phyloP scores from a whole-genome alignment of 108 stramenopile species.

The Cylindrotheca fusiformis region DNA sequence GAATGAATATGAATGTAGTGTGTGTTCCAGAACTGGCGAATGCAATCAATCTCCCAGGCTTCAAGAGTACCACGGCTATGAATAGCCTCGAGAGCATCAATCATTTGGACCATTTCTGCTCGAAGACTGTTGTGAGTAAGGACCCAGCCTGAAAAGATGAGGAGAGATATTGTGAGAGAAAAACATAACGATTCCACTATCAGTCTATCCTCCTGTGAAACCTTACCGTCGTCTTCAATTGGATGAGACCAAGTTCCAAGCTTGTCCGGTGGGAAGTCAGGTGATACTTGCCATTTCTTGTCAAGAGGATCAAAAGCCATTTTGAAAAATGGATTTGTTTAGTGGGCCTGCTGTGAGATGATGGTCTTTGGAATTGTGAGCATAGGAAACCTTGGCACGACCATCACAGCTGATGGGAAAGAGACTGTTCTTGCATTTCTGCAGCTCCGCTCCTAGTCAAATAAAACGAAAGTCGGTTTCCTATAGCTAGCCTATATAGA shows the following conservation, averaged over 20 bases:
- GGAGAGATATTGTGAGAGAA: too few relatives aligned
- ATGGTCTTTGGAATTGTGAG: too few relatives aligned
- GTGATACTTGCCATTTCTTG: slow-evolving; percentile 21
- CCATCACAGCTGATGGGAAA: too few relatives aligned
- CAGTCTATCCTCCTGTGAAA: too few relatives aligned
- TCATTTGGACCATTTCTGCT: slow-evolving; percentile 24
- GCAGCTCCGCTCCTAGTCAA: too few relatives aligned
- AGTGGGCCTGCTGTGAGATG: too few relatives aligned
- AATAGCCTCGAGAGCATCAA: slow-evolving; percentile 20
- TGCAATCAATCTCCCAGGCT: slow-evolving; percentile 24
- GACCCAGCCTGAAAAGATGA: too few relatives aligned
- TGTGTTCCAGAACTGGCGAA: slow-evolving; percentile 24
- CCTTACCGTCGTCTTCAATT: slow-evolving; percentile 24
- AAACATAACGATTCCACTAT: too few relatives aligned
- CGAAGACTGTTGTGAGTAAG: slow-evolving; percentile 45
- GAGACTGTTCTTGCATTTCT: too few relatives aligned
- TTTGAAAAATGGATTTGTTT: background rate
- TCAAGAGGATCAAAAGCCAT: slow-evolving; percentile 4
- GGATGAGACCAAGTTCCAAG: slow-evolving; percentile 33
- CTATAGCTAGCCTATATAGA: too few relatives aligned
- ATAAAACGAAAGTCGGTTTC: too few relatives aligned
- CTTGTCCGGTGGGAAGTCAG: slow-evolving; percentile 39
- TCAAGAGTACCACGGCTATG: slow-evolving; percentile 3
- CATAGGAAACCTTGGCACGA: too few relatives aligned
- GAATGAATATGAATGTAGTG: slow-evolving; percentile 34